Evolutionary conservation across 176 grass and related monocot species (phyloP).

Genomic region (Zoysia japonica): DNA sequence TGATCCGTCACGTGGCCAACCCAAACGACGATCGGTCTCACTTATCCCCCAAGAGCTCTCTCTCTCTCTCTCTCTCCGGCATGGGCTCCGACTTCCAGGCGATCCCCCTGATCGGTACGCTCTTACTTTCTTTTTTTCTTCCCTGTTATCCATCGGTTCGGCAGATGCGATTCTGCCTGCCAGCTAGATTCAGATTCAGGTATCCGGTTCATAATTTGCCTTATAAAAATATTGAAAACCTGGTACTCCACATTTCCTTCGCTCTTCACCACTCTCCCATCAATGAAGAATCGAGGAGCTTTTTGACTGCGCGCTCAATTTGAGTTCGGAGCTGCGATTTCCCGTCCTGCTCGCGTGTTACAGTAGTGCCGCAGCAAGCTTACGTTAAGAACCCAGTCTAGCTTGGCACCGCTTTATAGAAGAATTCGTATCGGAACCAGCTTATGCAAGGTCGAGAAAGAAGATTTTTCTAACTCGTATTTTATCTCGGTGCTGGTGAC

Average conservation of each 20-base stretch:
- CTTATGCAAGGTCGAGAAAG: neutral
- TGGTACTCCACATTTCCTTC: neutral
- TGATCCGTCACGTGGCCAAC: neutral
- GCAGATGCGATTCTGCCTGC: neutral
- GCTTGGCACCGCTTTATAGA: neutral
- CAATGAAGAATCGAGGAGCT: neutral
- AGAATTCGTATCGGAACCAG: neutral
- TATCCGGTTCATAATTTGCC: neutral
- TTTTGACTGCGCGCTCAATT: neutral
- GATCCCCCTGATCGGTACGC: conserved; percentile 75
- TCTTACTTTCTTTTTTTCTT: neutral
- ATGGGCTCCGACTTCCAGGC: conserved; percentile 79
- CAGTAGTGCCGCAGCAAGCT: neutral
- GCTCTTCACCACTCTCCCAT: neutral
- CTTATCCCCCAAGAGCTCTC: conserved; percentile 10
- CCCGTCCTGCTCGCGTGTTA: too few species aligned
- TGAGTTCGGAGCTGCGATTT: neutral
- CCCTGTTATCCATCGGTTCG: neutral
- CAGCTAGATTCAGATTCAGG: conserved; percentile 36
- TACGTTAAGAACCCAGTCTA: neutral
- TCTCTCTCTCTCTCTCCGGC: neutral
- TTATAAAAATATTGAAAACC: neutral
- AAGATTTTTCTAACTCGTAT: neutral
- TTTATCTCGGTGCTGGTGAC: neutral
- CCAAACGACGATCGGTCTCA: neutral